phyloP scores from a whole-genome alignment of 2,329 filamentous ascomycete genomes.

The Colletotrichum liriopes region DNA sequence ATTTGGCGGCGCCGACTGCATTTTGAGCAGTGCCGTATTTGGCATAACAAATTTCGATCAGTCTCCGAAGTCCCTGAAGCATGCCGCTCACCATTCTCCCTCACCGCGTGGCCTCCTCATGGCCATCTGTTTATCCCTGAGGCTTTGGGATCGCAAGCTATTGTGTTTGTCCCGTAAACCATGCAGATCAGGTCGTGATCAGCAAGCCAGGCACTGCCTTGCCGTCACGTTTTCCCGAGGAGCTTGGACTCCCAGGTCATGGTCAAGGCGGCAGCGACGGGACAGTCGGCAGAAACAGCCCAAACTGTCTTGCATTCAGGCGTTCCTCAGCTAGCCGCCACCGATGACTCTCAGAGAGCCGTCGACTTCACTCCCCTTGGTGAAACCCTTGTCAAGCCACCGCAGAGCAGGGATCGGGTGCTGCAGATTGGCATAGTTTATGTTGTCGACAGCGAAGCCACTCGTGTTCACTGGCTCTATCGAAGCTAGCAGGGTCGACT shows the following conservation, averaged over 20 bases:
- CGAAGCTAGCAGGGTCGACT: neutral
- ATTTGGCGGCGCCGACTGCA: neutral
- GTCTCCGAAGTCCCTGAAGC: neutral
- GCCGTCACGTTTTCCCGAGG: neutral
- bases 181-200: neutral
- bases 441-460: neutral
- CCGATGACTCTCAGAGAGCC: slow-evolving; percentile 10
- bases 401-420: slow-evolving; percentile 3
- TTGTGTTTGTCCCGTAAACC: neutral
- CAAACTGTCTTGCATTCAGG: slow-evolving; percentile 4
- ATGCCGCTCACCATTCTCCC: neutral
- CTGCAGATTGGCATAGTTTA: slow-evolving; percentile 1
- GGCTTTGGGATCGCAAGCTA: neutral
- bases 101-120: neutral
- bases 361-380: slow-evolving; percentile 24
- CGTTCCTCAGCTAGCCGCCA: slow-evolving; percentile 19
- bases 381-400: slow-evolving; percentile 41
- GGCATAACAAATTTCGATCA: neutral
- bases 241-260: slow-evolving; percentile 7
- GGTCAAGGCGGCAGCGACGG: slow-evolving; percentile 24
- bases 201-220: neutral
- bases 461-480: slow-evolving; percentile 7
- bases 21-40: neutral
- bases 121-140: neutral
- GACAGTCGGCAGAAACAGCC: slow-evolving; percentile 1